phyloP scores from a whole-genome alignment of 345 rosid species.

The Euclidium syriacum region DNA sequence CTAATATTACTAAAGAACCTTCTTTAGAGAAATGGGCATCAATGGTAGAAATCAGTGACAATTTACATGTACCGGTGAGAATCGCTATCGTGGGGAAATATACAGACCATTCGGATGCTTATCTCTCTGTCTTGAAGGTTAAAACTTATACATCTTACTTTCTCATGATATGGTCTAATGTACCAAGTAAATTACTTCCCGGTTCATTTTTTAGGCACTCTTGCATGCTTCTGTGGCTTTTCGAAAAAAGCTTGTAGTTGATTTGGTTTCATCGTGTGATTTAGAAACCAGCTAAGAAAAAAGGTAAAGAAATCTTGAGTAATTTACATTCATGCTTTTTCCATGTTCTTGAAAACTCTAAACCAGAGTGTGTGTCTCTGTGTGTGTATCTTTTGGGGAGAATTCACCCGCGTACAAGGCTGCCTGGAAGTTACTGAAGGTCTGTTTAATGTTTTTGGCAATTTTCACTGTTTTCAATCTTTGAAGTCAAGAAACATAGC shows the following conservation, averaged over 20 bases:
- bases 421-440: constrained; percentile 87
- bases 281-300: constrained; percentile 55
- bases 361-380: not conserved
- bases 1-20: constrained; percentile 51
- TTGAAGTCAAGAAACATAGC: no score
- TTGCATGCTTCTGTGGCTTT: constrained; percentile 83
- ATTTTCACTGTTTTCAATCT: no score
- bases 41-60: constrained; percentile 60
- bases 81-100: constrained; percentile 95
- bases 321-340: constrained; percentile 2
- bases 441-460: no score
- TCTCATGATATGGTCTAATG: constrained; percentile 17
- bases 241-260: constrained; percentile 63
- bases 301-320: constrained; percentile 35
- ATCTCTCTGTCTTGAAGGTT: constrained; percentile 88
- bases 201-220: constrained; percentile 59
- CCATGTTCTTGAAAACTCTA: not conserved
- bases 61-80: constrained; percentile 77
- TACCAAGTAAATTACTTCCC: no score
- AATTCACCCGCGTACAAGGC: constrained; percentile 60
- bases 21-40: constrained; percentile 61
- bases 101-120: constrained; percentile 80
- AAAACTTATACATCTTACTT: not conserved
- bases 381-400: constrained; percentile 51
- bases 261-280: constrained; percentile 89